Evolutionary conservation across 352 stramenopile species (phyloP).

Genomic region (Phytophthora meadii): DNA sequence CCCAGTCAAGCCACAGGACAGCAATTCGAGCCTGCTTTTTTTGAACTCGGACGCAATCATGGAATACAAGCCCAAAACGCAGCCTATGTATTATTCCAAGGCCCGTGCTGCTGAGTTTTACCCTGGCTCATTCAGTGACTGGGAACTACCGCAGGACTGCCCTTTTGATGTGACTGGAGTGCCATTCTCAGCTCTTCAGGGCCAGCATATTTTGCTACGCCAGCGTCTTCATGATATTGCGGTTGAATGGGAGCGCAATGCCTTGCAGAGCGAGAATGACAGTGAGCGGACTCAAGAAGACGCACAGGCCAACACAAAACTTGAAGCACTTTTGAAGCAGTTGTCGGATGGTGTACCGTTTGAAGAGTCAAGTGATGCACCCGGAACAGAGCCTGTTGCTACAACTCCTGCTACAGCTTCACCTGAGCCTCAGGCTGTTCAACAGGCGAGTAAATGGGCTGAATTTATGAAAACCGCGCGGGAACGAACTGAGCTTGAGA

Average conservation of each 20-base stretch:
- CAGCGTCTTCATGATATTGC: constrained; percentile 41
- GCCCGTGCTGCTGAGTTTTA: constrained; percentile 38
- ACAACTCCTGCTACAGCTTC: constrained; percentile 2
- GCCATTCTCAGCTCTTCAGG: constrained; percentile 34
- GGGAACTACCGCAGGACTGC: constrained; percentile 43
- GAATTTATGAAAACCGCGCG: constrained; percentile 24
- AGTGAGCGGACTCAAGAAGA: constrained; percentile 28
- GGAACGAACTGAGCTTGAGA: constrained; percentile 33
- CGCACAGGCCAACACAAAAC: constrained; percentile 20
- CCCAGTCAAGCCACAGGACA: constrained; percentile 26
- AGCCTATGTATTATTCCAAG: constrained; percentile 43
- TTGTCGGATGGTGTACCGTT: constrained; percentile 19
- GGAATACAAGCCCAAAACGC: constrained; percentile 36
- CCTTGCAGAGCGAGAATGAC: constrained; percentile 31
- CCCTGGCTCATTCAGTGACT: constrained; percentile 43
- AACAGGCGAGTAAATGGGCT: constrained; percentile 21
- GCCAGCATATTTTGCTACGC: constrained; percentile 38
- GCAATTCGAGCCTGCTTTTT: constrained; percentile 40
- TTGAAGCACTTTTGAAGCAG: constrained; percentile 30
- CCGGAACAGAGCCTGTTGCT: constrained; percentile 7
- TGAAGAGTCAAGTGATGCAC: constrained; percentile 13
- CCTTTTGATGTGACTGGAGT: constrained; percentile 44
- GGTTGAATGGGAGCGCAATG: constrained; percentile 41
- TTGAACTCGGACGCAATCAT: constrained; percentile 60
- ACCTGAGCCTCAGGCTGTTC: constrained; percentile 2